phyloP scores from a whole-genome alignment of 2,329 filamentous ascomycete genomes.

The Paecilomyces formosus region DNA sequence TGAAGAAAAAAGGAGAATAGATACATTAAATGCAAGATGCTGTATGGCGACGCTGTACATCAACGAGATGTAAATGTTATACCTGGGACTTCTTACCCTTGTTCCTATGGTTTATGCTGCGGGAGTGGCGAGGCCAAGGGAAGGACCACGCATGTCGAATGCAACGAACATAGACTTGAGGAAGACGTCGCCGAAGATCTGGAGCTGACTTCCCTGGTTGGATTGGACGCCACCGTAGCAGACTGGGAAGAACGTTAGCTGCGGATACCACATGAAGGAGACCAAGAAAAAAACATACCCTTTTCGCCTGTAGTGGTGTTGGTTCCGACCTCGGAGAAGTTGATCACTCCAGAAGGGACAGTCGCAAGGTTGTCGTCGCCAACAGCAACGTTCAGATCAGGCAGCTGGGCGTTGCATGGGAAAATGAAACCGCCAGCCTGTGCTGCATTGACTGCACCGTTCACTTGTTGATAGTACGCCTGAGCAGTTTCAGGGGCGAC shows the following conservation, averaged over 20 bases:
- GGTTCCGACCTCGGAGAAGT: slow-evolving; percentile 46
- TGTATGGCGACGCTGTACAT: background rate
- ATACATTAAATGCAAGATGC: background rate
- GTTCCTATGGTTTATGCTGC: slow-evolving; percentile 8
- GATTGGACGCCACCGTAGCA: slow-evolving; percentile 56
- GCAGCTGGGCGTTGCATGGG: slow-evolving; percentile 48
- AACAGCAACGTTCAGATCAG: slow-evolving; percentile 50
- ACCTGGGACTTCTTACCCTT: background rate
- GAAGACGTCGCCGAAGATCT: slow-evolving; percentile 55
- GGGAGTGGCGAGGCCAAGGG: slow-evolving; percentile 46
- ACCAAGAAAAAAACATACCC: slow-evolving; percentile 22
- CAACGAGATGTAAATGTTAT: background rate
- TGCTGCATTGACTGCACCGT: slow-evolving; percentile 41
- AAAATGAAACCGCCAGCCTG: slow-evolving; percentile 47
- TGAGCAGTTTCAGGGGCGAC: slow-evolving; percentile 49
- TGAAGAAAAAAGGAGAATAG: background rate
- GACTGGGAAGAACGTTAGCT: slow-evolving; percentile 24
- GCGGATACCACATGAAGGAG: slow-evolving; percentile 1
- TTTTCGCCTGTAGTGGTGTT: slow-evolving; percentile 32
- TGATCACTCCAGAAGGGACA: slow-evolving; percentile 49
- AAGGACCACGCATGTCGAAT: slow-evolving; percentile 45
- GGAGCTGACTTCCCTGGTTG: slow-evolving; percentile 47
- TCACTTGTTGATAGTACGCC: slow-evolving; percentile 53
- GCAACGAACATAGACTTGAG: slow-evolving; percentile 55
- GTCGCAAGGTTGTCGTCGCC: slow-evolving; percentile 43